Base-by-base conservation (phyloP, 805 yeast species). In the Candida multigemmis region DNA sequence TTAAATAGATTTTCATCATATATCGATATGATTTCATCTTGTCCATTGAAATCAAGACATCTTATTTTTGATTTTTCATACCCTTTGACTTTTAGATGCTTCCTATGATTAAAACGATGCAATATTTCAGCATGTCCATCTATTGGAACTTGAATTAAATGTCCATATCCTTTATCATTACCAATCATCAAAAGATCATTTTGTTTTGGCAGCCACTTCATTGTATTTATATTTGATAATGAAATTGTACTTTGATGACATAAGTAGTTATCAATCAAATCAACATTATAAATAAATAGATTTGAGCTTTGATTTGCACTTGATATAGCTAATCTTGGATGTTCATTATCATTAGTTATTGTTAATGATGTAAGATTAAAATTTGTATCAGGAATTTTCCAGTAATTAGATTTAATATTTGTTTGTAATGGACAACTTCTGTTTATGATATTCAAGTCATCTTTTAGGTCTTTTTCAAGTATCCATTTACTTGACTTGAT, bases 41-140 rank as follows among this genome's bases (percentile, higher is more conserved):
- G 30, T 25, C 37, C 27, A 32, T 47, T 27, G 42, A 54, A 41
- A 21, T 46, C 40, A 42, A 55, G 30, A 34, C 50, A 42, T 23
- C 48, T 35, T 12, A 60, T 47, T 11, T 44, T 34, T 8, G 42
- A 30, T 4, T 51, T 35, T 26, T 43, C 44, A 30, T 50, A 46
- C 32, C 48, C 47, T 23, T 44, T 46, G 12, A 48, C 36, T 16
- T 46, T 49, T 29, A 82, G 48, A 44, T 77, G 86, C 38, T 76
- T 77, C 26, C 67, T 58, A 54, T 86, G 96, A 50, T 83, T 83
- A 57, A 77, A 86, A 20, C 93, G 60, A 46, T 75, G 80, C 35
- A 79, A 56, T 12, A 86, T 78, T 46, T 76, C 84, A 0, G 96
- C 95, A 30, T 67, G 59, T 14, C 65, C 48, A 13, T 53, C 48